phyloP scores from a whole-genome alignment of 768 basidiomycete genomes.

The Mycena rosella region DNA sequence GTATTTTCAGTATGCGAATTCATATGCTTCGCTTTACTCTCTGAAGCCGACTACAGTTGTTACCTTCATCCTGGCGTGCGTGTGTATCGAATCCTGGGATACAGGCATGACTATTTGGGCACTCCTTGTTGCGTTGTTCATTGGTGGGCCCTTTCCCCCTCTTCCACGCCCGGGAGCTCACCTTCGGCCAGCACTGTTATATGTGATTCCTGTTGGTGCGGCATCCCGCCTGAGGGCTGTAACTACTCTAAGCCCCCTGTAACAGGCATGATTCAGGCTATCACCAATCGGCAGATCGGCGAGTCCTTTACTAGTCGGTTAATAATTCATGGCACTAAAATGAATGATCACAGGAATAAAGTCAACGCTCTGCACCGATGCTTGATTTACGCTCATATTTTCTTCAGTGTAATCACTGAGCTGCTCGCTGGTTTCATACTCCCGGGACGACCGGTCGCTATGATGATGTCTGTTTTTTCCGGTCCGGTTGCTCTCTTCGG shows the following conservation, averaged over 20 bases:
- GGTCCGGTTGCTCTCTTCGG: not conserved
- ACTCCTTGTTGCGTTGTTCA: constrained; percentile 63
- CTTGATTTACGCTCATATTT: not conserved
- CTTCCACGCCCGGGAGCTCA: constrained; percentile 10
- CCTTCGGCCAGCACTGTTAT: constrained; percentile 56
- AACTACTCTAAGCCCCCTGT: not conserved
- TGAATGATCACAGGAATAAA: constrained; percentile 43
- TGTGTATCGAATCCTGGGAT: constrained; percentile 75
- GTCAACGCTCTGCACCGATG: constrained; percentile 42
- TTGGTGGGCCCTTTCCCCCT: constrained; percentile 47
- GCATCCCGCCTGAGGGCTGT: constrained; percentile 24
- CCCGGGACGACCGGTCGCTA: constrained; percentile 76
- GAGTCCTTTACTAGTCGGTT: not conserved
- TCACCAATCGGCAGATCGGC: constrained; percentile 64
- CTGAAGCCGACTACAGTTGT: constrained; percentile 45
- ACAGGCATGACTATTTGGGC: constrained; percentile 79
- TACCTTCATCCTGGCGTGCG: constrained; percentile 71
- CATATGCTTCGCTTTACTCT: not conserved
- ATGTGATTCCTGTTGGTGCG: constrained; percentile 78
- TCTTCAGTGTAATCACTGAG: constrained; percentile 77
- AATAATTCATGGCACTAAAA: not conserved
- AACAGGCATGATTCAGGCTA: constrained; percentile 77
- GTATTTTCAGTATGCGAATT: constrained; percentile 56
- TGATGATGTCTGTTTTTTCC: constrained; percentile 70
- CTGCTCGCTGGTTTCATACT: constrained; percentile 74